Evolutionary conservation across 441 rosid genomes (phyloP).

Genomic region (Populus tomentosa): DNA sequence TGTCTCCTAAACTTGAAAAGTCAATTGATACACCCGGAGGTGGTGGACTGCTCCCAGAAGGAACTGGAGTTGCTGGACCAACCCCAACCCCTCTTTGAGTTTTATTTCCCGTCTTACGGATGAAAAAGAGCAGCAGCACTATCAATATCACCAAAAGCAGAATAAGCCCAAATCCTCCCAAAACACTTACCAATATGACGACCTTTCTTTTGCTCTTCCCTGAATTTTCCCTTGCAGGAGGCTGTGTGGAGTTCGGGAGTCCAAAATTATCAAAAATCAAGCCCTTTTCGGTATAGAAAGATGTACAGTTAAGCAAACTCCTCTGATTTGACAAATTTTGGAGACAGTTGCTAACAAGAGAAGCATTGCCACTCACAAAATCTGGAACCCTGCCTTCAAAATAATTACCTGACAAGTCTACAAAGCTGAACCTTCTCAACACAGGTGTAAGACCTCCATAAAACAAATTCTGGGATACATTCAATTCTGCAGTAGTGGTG

Average conservation of each 20-base stretch:
- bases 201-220: constrained; percentile 39
- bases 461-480: constrained; percentile 69
- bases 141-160: constrained; percentile 33
- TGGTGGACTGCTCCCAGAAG: constrained; percentile 36
- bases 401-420: constrained; percentile 73
- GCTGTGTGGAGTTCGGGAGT: constrained; percentile 43
- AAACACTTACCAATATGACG: constrained; percentile 58
- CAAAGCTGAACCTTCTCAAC: constrained; percentile 38
- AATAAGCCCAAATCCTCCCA: constrained; percentile 62
- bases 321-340: constrained; percentile 56
- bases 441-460: constrained; percentile 57
- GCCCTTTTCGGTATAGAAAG: constrained; percentile 59
- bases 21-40: constrained; percentile 43
- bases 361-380: constrained; percentile 37
- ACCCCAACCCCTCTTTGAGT: constrained; percentile 45
- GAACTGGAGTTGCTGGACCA: constrained; percentile 58
- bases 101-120: constrained; percentile 34
- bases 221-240: constrained; percentile 30
- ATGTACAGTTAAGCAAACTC: constrained; percentile 44
- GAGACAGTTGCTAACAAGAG: constrained; percentile 69
- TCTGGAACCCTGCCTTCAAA: constrained; percentile 74
- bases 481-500: constrained; percentile 34
- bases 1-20: constrained; percentile 61
- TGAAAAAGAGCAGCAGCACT: constrained; percentile 37
- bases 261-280: constrained; percentile 76